Evolutionary conservation across 768 basidiomycete genomes (phyloP), one percentile per base, ranked within the genome.

Genomic region (Russula ochroleuca): DNA sequence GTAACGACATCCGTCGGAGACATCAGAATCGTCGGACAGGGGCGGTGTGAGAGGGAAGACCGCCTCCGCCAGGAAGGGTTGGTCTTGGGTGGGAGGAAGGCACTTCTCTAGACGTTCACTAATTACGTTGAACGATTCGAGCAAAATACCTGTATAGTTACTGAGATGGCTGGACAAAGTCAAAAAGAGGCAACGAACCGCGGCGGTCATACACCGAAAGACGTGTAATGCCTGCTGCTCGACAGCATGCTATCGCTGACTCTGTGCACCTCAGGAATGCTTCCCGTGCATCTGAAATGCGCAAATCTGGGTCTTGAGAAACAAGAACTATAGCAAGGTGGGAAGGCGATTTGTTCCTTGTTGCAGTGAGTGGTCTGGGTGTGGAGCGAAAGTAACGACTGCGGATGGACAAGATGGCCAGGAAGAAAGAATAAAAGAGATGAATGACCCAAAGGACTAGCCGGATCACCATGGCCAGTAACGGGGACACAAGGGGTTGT

Each of bases 21-120:
- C 88, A 28, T 81, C 83, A 28, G 87, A 84, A 69, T 80, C 80
- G 71, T 90, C 89, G 9, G 90, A 92, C 19, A 81, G 76, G 3
- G 90, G 90, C n/a, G 90, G 90, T 0, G 90, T 92, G 49, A 83
- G 76, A 45, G 90, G 90, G 72, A 85, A 90, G 69, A 85, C 82
- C 3, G 81, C 73, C 60, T 88, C 87, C 21, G 83, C 82, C 61
- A 80, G 81, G 59, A 77, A 76, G 52, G 38, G 54, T 33, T 58
- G 68, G 59, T 72, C 73, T 64, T 48, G 62, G 41, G 52, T 33
- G 31, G 47, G 66, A 58, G 54, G 56, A 65, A 61, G 63, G 51
- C 9, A 65, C 51, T 59, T 75, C 70, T 56, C 48, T 55, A 81
- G 69, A 53, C 75, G 75, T 65, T 76, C 75, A 54, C 31, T 41